Evolutionary conservation across 805 yeast species (phyloP).

Genomic region (Spathaspora hagerdaliae): DNA sequence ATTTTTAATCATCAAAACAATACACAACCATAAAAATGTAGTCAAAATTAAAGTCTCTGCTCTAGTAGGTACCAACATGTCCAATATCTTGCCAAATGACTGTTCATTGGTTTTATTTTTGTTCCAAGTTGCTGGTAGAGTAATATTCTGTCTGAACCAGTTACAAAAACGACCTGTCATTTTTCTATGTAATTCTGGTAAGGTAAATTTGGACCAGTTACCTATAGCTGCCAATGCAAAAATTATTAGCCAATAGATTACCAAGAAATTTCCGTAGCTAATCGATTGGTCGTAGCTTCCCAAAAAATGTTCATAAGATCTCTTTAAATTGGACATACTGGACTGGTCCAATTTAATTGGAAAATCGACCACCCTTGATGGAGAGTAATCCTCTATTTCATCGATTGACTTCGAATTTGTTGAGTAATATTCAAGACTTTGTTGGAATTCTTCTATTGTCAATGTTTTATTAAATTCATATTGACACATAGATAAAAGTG

Average conservation of each 20-base stretch:
- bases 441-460: conserved; percentile 17
- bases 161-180: conserved; percentile 28
- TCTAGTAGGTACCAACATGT: conserved; percentile 38
- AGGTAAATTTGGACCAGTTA: conserved; percentile 30
- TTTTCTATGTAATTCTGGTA: conserved; percentile 16
- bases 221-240: conserved; percentile 20
- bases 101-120: conserved; percentile 23
- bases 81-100: conserved; percentile 16
- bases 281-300: conserved; percentile 43
- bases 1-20: conserved; percentile 19
- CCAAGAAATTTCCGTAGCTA: conserved; percentile 34
- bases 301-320: conserved; percentile 32
- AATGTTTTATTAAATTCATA: conserved; percentile 15
- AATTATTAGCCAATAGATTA: conserved; percentile 29
- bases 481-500: conserved; percentile 23
- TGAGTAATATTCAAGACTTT: conserved; percentile 16
- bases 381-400: conserved; percentile 6
- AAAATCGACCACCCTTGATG: conserved; percentile 9
- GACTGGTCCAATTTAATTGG: conserved; percentile 26
- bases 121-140: conserved; percentile 37
- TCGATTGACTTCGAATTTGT: conserved; percentile 11
- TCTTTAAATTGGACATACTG: conserved; percentile 14
- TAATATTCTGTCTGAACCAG: conserved; percentile 26
- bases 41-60: conserved; percentile 30
- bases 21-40: conserved; percentile 26